phyloP scores from a whole-genome alignment of 192 early-diverging fungal genomes.

The Phycomyces blakesleeanus region DNA sequence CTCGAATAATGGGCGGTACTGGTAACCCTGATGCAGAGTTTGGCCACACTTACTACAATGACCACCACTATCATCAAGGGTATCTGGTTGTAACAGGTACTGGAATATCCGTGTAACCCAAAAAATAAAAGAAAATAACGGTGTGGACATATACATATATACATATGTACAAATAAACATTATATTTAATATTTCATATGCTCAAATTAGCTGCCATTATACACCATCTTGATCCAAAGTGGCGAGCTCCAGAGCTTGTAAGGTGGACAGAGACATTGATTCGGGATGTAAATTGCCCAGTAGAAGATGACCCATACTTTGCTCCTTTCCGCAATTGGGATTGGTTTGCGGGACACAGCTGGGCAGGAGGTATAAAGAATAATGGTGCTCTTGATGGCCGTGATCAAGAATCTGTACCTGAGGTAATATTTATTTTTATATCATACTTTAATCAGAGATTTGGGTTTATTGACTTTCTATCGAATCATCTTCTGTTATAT shows the following conservation, averaged over 20 bases:
- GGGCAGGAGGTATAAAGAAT: conserved; percentile 53
- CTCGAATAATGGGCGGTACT: conserved; percentile 26
- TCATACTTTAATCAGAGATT: no score
- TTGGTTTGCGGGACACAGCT: conserved; percentile 60
- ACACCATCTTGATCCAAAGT: conserved; percentile 31
- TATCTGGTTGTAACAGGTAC: conserved; percentile 32
- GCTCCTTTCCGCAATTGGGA: conserved; percentile 54
- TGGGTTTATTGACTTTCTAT: not conserved
- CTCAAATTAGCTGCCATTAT: conserved; percentile 33
- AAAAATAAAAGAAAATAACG: no score
- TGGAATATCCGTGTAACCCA: no score
- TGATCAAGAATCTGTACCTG: conserved; percentile 39
- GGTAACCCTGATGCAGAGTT: conserved; percentile 30
- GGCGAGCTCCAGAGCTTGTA: conserved; percentile 23
- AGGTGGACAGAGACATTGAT: conserved; percentile 35
- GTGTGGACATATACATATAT: no score
- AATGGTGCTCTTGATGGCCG: conserved; percentile 36
- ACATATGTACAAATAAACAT: no score
- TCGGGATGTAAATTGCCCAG: conserved; percentile 49
- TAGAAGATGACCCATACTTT: conserved; percentile 43
- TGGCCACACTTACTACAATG: conserved; percentile 38
- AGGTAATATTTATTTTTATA: no score
- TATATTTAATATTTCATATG: conserved; percentile 6
- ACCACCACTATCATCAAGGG: conserved; percentile 42
- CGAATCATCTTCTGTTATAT: not conserved